These are phyloP conservation scores for Chaetomium tenue DNA, from an alignment of 495 filamentous ascomycete species.

Conservation along the genomic window DNA sequence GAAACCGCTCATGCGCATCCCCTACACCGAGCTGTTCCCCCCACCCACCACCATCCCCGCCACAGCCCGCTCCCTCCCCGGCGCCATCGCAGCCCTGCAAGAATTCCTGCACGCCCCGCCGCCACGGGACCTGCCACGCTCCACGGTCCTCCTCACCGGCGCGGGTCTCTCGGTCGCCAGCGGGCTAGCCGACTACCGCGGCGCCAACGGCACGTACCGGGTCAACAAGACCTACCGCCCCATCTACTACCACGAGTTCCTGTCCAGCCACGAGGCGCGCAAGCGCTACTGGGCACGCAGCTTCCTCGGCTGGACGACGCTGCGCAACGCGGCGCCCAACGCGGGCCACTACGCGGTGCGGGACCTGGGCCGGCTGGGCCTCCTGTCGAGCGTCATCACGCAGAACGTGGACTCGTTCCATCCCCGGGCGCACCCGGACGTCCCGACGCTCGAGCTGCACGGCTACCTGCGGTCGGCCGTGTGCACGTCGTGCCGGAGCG, in stretches of 20 bases:
- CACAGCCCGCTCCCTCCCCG: slow-evolving; percentile 63
- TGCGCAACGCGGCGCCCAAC: slow-evolving; percentile 78
- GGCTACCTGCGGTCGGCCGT: slow-evolving; percentile 79
- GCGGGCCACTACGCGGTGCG: slow-evolving; percentile 72
- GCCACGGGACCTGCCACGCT: slow-evolving; percentile 46
- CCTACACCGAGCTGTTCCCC: slow-evolving; percentile 84
- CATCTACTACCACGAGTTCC: slow-evolving; percentile 90
- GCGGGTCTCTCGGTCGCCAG: slow-evolving; percentile 93
- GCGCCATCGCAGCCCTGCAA: slow-evolving; percentile 72
- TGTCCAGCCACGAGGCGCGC: slow-evolving; percentile 74
- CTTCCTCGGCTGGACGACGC: slow-evolving; percentile 85
- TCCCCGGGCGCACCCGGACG: slow-evolving; percentile 65
- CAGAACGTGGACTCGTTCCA: slow-evolving; percentile 98
- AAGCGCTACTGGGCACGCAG: slow-evolving; percentile 96
- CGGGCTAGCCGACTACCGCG: slow-evolving; percentile 90
- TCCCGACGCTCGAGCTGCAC: slow-evolving; percentile 82
- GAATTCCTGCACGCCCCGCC: slow-evolving; percentile 66
- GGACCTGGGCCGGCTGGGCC: slow-evolving; percentile 65
- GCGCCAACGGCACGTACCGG: slow-evolving; percentile 84
- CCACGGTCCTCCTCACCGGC: slow-evolving; percentile 75
- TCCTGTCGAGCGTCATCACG: slow-evolving; percentile 76
- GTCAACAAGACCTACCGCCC: slow-evolving; percentile 85
- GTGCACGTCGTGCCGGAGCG: slow-evolving; percentile 73
- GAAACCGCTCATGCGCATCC: slow-evolving; percentile 69
- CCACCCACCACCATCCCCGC: slow-evolving; percentile 69